phyloP scores from a whole-genome alignment of 805 yeast genomes.

The Saturnispora sanitii region DNA sequence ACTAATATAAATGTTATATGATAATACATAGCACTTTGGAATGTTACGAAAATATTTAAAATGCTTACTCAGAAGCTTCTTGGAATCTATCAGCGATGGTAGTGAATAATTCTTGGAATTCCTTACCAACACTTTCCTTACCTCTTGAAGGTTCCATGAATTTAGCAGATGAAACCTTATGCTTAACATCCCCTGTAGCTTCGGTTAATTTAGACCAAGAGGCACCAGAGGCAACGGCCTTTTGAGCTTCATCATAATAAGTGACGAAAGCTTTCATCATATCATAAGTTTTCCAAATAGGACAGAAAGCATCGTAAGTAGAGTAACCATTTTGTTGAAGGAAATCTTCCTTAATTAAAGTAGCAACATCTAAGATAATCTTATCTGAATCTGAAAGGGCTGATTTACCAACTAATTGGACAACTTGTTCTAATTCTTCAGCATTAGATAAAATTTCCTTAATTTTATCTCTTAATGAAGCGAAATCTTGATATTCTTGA shows the following conservation, averaged over 20 bases:
- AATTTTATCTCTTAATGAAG: constrained; percentile 79
- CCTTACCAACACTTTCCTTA: constrained; percentile 61
- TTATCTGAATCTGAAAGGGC: constrained; percentile 95
- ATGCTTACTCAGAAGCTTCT: constrained; percentile 78
- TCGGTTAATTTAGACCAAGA: constrained; percentile 89
- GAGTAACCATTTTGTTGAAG: constrained; percentile 99
- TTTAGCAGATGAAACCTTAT: constrained; percentile 87
- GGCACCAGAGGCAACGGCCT: constrained; percentile 89
- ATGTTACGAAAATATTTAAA: neutral
- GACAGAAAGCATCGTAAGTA: constrained; percentile 96
- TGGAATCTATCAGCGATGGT: constrained; percentile 85
- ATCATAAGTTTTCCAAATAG: constrained; percentile 96
- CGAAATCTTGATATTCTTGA: constrained; percentile 80
- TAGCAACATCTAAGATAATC: constrained; percentile 89
- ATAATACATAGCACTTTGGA: neutral
- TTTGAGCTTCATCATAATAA: constrained; percentile 95
- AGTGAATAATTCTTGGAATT: constrained; percentile 66
- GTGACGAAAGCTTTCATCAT: constrained; percentile 95
- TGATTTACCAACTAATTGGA: constrained; percentile 97
- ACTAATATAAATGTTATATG: neutral
- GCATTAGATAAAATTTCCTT: constrained; percentile 94
- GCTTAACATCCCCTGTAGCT: constrained; percentile 83
- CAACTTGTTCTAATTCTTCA: constrained; percentile 98
- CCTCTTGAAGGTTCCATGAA: constrained; percentile 95
- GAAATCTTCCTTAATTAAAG: constrained; percentile 92